phyloP scores from a whole-genome alignment of 352 stramenopile species.

The Phytophthora constricta region DNA sequence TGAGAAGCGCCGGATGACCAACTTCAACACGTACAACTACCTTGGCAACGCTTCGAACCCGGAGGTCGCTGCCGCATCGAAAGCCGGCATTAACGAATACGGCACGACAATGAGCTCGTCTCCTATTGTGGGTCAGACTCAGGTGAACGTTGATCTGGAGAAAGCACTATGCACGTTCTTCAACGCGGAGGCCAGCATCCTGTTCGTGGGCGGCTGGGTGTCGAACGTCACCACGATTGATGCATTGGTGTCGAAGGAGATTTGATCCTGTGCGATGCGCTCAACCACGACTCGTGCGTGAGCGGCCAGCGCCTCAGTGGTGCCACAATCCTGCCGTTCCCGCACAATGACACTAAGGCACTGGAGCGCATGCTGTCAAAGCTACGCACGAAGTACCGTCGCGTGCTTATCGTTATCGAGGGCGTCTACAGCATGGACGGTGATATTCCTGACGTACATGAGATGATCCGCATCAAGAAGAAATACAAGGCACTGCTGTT shows the following conservation, averaged over 20 bases:
- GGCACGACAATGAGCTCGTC: slow-evolving; percentile 85
- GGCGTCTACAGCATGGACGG: slow-evolving; percentile 78
- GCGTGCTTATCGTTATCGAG: slow-evolving; percentile 74
- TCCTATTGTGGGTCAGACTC: slow-evolving; percentile 79
- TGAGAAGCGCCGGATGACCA: slow-evolving; percentile 76
- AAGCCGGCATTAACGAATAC: slow-evolving; percentile 71
- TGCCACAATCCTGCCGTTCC: slow-evolving; percentile 81
- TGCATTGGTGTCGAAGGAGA: slow-evolving; percentile 74
- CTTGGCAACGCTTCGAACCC: slow-evolving; percentile 73
- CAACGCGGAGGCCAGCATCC: slow-evolving; percentile 53
- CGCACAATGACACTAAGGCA: slow-evolving; percentile 76
- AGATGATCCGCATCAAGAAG: slow-evolving; percentile 70
- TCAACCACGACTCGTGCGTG: slow-evolving; percentile 86
- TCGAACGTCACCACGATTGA: slow-evolving; percentile 84
- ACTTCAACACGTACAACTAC: slow-evolving; percentile 92
- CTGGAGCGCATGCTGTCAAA: slow-evolving; percentile 77
- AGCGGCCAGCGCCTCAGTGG: slow-evolving; percentile 76
- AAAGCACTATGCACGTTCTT: slow-evolving; percentile 71
- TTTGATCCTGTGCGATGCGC: slow-evolving; percentile 77
- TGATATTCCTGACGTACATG: slow-evolving; percentile 62
- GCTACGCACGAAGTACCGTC: slow-evolving; percentile 76
- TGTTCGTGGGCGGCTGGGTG: slow-evolving; percentile 81
- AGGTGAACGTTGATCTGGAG: slow-evolving; percentile 77
- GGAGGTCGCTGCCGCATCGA: slow-evolving; percentile 57
- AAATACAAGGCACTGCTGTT: slow-evolving; percentile 73